Base-by-base conservation (phyloP, 2,329 filamentous ascomycete genomes). In the Xylaria multiplex region DNA sequence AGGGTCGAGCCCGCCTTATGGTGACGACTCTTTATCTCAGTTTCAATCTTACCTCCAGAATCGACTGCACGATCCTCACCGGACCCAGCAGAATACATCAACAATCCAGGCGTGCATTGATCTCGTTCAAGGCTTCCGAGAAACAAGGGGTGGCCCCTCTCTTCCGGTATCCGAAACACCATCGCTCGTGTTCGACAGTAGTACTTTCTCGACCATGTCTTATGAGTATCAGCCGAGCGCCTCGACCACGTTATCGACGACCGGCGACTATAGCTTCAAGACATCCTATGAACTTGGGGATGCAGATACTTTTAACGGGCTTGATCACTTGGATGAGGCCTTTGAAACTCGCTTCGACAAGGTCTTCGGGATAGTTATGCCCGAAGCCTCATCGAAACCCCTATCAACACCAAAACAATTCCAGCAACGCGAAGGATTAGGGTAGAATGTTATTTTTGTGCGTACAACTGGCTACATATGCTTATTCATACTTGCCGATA, bases 81-180 rank as follows among this genome's bases (percentile, higher is more conserved):
- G 40, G 19, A 55, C 13, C 3, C 37, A 40, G 37, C 37, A 40
- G 11, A 40, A 46, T 48, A 19, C 32, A 14, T 54, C 59, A 1
- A 42, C 19, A 48, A 62, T 62, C 22, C 50, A 40, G 43, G 43
- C 50, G 6, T 62, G 59, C 11, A 45, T 62, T 19, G 50, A 40
- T 3, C 30, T 54, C 2, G 16, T 62, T 6, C 13, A 48, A 5
- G 22, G 27, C 11, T 48, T 46, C 14, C 50, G 14, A 19, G 11
- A 27, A 22, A 16, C 6, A 7, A 30, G 13, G 3, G 19, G 4
- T 2, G 50, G 24, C n/a, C 11, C 14, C 14, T 19, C 37, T 35
- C 13, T 52, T 14, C 48, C 57, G 2, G 1, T 45, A 35, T 52
- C 24, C n/a, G 35, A 52, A 16, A 24, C 9, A 42, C 57, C 57